Conservation (phyloP, 2,329 filamentous ascomycete species). For the Diaporthe nobilis region DNA sequence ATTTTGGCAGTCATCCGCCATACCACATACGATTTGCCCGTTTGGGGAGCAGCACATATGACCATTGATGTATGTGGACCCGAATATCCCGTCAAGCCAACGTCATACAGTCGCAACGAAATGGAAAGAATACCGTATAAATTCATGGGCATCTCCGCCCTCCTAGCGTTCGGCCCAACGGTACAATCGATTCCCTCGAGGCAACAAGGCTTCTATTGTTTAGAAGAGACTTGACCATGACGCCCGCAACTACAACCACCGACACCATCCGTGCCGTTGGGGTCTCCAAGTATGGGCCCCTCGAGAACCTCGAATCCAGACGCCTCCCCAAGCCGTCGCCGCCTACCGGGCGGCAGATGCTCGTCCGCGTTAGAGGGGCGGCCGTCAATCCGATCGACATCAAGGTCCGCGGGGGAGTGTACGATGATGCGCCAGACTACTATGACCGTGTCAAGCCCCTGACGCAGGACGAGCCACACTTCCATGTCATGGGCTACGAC, state of each 20-base stretch:
- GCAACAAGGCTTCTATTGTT: background rate
- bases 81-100: slow-evolving; percentile 2
- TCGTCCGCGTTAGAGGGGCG: slow-evolving; percentile 47
- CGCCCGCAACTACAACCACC: background rate
- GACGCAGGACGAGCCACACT: slow-evolving; percentile 42
- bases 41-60: background rate
- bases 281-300: slow-evolving; percentile 44
- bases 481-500: slow-evolving; percentile 60
- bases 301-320: slow-evolving; percentile 44
- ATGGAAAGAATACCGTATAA: background rate
- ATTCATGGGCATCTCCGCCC: background rate
- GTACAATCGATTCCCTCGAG: background rate
- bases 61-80: background rate
- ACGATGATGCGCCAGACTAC: slow-evolving; percentile 55
- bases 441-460: slow-evolving; percentile 49
- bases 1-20: background rate
- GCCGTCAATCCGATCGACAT: slow-evolving; percentile 57
- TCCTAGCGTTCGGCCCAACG: background rate
- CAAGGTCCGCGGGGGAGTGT: slow-evolving; percentile 52
- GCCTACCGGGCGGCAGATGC: slow-evolving; percentile 45
- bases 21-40: background rate
- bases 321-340: slow-evolving; percentile 42
- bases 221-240: background rate
- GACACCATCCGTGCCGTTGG: slow-evolving; percentile 45
- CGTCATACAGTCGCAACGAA: slow-evolving; percentile 5